These are phyloP conservation scores for Dactylellina sp. DNA, from an alignment of 2,329 filamentous ascomycete species.

Conservation along the genomic window DNA sequence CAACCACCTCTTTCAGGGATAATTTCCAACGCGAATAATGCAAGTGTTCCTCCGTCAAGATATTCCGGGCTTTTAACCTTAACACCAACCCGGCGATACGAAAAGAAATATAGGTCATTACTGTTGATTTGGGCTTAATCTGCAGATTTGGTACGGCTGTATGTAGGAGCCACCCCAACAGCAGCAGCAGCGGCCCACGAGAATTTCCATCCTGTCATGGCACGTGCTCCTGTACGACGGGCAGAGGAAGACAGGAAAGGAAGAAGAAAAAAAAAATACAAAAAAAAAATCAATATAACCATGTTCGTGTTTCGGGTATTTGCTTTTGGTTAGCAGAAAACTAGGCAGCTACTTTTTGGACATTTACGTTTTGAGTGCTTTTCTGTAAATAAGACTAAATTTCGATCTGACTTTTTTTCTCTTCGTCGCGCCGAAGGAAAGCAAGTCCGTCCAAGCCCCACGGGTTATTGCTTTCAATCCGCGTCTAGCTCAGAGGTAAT, in stretches of 20 bases:
- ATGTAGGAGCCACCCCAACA: constrained; percentile 31
- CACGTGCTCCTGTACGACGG: constrained; percentile 54
- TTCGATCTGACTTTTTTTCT: neutral
- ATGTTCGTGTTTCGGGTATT: constrained; percentile 29
- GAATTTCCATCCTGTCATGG: constrained; percentile 39
- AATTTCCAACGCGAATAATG: constrained; percentile 32
- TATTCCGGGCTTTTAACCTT: constrained; percentile 48
- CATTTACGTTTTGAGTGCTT: constrained; percentile 47
- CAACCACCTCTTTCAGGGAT: constrained; percentile 39
- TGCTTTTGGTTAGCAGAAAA: constrained; percentile 41
- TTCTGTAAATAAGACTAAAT: constrained; percentile 35
- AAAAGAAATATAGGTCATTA: constrained; percentile 3
- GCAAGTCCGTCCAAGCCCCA: constrained; percentile 51
- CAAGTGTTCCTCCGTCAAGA: constrained; percentile 2
- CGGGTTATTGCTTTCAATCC: constrained; percentile 45
- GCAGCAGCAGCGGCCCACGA: constrained; percentile 30
- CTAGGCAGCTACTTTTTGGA: constrained; percentile 55
- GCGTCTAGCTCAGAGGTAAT: constrained; percentile 16
- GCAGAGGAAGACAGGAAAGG: constrained; percentile 40
- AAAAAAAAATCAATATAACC: no score
- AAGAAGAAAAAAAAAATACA: constrained; percentile 6
- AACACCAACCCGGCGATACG: constrained; percentile 29
- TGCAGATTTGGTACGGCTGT: constrained; percentile 37
- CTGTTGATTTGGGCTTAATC: constrained; percentile 18
- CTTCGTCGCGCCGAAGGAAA: constrained; percentile 20